Base-by-base conservation (phyloP, 306 rosid species). In the Inga leiocalycina region DNA sequence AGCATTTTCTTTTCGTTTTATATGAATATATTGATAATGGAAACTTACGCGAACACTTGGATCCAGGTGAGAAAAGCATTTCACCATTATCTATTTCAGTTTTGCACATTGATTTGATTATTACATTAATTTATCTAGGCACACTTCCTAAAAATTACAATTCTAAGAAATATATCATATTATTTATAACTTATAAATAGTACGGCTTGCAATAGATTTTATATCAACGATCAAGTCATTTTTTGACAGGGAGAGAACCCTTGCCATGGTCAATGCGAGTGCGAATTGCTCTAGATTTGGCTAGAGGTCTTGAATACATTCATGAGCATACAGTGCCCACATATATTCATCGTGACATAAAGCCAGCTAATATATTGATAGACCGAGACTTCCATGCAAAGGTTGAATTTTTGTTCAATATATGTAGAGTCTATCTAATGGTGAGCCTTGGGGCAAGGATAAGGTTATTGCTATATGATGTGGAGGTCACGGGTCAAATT, bases 271-370 rank as follows among this genome's bases (percentile, higher is more conserved):
- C 94, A 20, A 6, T 35, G 30, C 13, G 59, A 52, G 22, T 52
- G n/a, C 9, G 1, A 72, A 72, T 45, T 46, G 59, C 59, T 17
- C 22, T 85, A 3, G 74, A 69, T 69, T 69, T 32, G 0, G 51
- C 74, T 17, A 69, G 74, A 69, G 99, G 98, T 75, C 97, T 96
- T 41, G 99, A 96, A 83, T 93, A 93, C 83, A 93, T 96, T 86
- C 99, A 96, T 20, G 99, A 96, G 89, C 98, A 96, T 85, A 93
- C 98, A 6, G 99, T 93, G 68, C 99, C 98, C 30, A 91, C 94
- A 81, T 96, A 96, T 81, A 89, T 96, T 78, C 99, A 96, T 74
- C 99, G 98, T 56, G 98, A 52, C 81, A 92, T 96, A 75, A 96
- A 96, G 87, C 90, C 99, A 8, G 99, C 97, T 56, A 96, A 96